These are phyloP conservation scores for Alternaria arborescens DNA, from an alignment of 2,329 filamentous ascomycete species.

Conservation along the genomic window DNA sequence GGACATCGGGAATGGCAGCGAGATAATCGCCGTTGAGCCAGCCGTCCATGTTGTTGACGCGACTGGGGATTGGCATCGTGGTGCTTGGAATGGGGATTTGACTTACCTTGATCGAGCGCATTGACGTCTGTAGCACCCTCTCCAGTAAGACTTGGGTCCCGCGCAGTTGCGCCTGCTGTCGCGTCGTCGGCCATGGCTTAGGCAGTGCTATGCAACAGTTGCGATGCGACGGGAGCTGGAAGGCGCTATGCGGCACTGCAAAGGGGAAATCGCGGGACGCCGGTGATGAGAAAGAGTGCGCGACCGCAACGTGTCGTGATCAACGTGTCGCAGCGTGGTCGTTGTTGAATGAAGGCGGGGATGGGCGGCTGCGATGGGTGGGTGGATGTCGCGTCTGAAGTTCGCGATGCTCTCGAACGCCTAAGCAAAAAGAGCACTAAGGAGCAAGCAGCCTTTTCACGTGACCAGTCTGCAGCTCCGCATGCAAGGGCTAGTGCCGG, in stretches of 20 bases:
- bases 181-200: constrained; percentile 49
- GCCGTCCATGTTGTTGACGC: constrained; percentile 17
- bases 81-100: background rate
- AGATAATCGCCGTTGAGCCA: background rate
- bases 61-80: constrained; percentile 6
- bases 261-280: constrained; percentile 26
- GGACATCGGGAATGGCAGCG: background rate
- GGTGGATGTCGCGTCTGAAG: constrained; percentile 39
- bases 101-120: constrained; percentile 47
- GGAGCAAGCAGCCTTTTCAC: constrained; percentile 25
- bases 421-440: constrained; percentile 26
- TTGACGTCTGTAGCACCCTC: constrained; percentile 35
- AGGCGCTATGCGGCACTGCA: constrained; percentile 21
- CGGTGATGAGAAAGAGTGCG: constrained; percentile 10
- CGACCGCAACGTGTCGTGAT: constrained; percentile 13
- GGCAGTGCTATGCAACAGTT: constrained; percentile 22
- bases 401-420: constrained; percentile 41
- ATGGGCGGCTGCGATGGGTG: constrained; percentile 39
- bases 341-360: constrained; percentile 37
- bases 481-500: constrained; percentile 29
- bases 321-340: constrained; percentile 18
- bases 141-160: constrained; percentile 35
- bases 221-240: constrained; percentile 33
- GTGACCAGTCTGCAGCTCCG: constrained; percentile 17
- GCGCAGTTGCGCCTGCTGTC: constrained; percentile 38